These are phyloP conservation scores for Trametes sp. DNA, from an alignment of 1,284 basidiomycete species.

Conservation along the genomic window DNA sequence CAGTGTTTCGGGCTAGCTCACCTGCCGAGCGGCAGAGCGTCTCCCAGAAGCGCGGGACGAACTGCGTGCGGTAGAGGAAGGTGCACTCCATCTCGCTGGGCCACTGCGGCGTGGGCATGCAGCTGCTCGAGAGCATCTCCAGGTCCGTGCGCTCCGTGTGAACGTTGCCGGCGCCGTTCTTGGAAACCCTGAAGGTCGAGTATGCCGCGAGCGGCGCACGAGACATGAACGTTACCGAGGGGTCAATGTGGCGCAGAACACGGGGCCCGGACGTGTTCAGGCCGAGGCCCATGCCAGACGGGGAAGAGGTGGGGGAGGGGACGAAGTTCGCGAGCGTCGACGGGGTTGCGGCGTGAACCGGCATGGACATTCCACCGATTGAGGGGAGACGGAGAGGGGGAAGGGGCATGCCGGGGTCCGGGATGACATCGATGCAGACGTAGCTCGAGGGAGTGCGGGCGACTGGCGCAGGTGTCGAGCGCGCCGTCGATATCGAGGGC, in stretches of 20 bases:
- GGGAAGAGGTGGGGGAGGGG: constrained; percentile 28
- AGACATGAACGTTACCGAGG: constrained; percentile 68
- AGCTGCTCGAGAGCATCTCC: constrained; percentile 39
- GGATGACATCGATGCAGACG: constrained; percentile 39
- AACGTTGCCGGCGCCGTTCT: constrained; percentile 45
- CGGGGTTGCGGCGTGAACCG: constrained; percentile 23
- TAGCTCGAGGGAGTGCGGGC: constrained; percentile 32
- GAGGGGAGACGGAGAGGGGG: constrained; percentile 28
- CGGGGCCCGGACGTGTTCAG: constrained; percentile 47
- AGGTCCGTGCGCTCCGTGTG: constrained; percentile 60
- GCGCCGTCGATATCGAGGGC: constrained; percentile 17
- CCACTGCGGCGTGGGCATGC: constrained; percentile 42
- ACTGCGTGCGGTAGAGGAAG: constrained; percentile 62
- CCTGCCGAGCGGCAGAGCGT: constrained; percentile 59
- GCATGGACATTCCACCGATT: constrained; percentile 23
- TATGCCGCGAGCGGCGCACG: constrained; percentile 54
- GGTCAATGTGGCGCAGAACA: constrained; percentile 66
- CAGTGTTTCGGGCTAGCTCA: constrained; percentile 40
- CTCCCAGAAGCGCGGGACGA: constrained; percentile 70
- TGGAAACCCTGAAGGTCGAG: constrained; percentile 62
- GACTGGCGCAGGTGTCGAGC: constrained; percentile 12
- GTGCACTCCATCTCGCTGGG: constrained; percentile 42
- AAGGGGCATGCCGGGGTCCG: constrained; percentile 33
- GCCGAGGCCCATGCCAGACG: constrained; percentile 30
- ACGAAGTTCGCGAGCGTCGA: constrained; percentile 29